Percentiles rank a stretch among this genome's conserved stretches.
phyloP scores from a whole-genome alignment of 305 asterid species.

The Solanum aculeatissimum region DNA sequence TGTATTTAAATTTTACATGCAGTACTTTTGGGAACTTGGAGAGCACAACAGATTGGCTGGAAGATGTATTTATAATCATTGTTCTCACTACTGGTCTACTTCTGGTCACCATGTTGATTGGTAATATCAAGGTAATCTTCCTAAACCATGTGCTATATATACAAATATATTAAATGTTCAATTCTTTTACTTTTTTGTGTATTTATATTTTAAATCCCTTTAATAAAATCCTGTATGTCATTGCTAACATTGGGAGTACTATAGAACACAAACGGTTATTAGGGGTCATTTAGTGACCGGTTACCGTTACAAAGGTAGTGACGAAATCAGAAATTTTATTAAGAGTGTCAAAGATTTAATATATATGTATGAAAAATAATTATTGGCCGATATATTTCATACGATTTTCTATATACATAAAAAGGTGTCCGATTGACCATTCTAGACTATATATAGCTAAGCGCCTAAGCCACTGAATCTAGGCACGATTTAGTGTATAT shows the following conservation, averaged over 20 bases:
- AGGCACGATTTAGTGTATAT: background rate
- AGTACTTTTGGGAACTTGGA: constrained; percentile 97
- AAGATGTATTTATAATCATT: constrained; percentile 75
- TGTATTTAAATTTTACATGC: background rate
- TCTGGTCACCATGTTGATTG: constrained; percentile 90
- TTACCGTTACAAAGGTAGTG: background rate
- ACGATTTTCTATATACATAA: no score
- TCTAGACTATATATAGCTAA: no score
- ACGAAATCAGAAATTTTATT: background rate
- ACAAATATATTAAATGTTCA: background rate
- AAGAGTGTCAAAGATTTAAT: no score
- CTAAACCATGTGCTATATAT: background rate
- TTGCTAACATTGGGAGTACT: background rate
- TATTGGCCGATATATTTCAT: no score
- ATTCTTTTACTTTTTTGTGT: background rate
- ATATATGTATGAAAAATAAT: no score
- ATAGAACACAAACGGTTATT: background rate
- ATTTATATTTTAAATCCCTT: background rate
- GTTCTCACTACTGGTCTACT: constrained; percentile 88
- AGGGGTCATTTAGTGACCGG: background rate
- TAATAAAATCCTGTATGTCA: background rate
- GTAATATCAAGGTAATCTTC: constrained; percentile 75
- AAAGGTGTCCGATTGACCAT: no score
- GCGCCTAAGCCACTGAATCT: no score
- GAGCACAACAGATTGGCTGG: constrained; percentile 97